Evolutionary conservation across 305 asterid species (phyloP), one percentile per base, ranked within the genome.

Genomic region (Salvia sclarea): DNA sequence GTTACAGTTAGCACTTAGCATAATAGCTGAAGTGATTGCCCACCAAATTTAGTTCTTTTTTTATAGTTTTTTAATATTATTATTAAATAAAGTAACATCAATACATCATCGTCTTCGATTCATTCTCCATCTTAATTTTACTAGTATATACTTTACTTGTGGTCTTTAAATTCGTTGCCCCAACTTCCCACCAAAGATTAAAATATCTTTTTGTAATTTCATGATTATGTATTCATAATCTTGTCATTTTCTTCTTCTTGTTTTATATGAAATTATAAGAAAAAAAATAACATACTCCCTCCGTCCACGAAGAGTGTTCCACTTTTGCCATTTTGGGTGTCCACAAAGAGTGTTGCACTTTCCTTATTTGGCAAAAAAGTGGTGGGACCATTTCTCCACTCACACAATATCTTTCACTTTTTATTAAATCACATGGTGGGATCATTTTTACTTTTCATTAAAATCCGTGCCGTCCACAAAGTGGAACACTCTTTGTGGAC

Each of bases 21-120:
- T 5, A 48, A 47, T 12, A 25, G 59, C 16, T 30, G 65, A 67
- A 45, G 71, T 68, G 72, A 72, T 68, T 13, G 66, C 49, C 61
- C 65, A 72, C 78, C 72, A 55, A 63, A 62, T 47, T 48, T 22
- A n/a, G 6, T 50, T 41, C 16, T 0, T 8, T 57, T 22, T 57
- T 38, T n/a, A n/a, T n/a, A n/a, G n/a, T n/a, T n/a, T n/a, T n/a
- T n/a, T n/a, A n/a, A n/a, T n/a, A n/a, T 3, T 4, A 1, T 1
- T 48, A 33, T 50, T 37, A 7, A 68, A 45, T 43, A 61, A 6
- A 63, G 9, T 25, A 30, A 33, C 66, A 44, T 54, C 55, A 55
- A 22, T 64, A 33, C 66, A 44, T 54, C 55, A 55, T 38, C 72
- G 33, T 38, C 53, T 9, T 41, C 28, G 47, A 37, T 30, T 31